Evolutionary conservation across 106 monocot genomes (phyloP), one percentile per base, ranked within the genome.

Genomic region (Apostasia shenzhenica): DNA sequence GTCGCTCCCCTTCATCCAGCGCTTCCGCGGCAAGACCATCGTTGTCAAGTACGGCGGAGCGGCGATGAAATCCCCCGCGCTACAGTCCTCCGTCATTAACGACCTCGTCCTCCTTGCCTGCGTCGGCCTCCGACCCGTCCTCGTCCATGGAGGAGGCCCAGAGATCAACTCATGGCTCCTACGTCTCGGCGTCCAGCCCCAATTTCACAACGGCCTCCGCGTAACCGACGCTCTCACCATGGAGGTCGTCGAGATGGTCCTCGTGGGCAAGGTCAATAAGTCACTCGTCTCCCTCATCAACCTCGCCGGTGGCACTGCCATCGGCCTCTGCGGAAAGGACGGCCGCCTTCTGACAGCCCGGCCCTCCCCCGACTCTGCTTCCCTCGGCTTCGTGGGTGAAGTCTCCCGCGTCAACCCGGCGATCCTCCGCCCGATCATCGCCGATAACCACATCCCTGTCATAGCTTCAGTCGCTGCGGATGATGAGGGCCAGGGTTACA

Each of bases 201-300:
- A 75, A 61, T 97, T 97, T 75, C 80, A 67, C 71, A 71, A 97
- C 70, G 92, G 97, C 45, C 89, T 97, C 66, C 89, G 97, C 69
- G 89, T 97, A 64, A 97, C 92, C 13, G 97, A 97, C 68, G 89
- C 81, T 61, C 49, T 76, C 53, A 92, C 97, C 55, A 97, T 92
- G 97, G 97, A 97, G 74, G 83, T 97, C 69, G 97, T 92, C 48
- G 87, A 90, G 85, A 97, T 92, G 97, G 92, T 97, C 62, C 97
- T 92, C 70, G 88, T 79, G 45, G 92, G 97, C 13, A 84, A 87
- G 75, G 89, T 97, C 70, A 97, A 97, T 82, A 97, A 97, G 71
- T 62, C 77, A 9, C 82, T 95, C 41, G 95, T 95, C 45, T 81
- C 95, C 44, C 83, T 86, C 53, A 88, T 95, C 76, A 89, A 83